phyloP scores from a whole-genome alignment of 352 stramenopile genomes.

The Phytophthora megakarya region DNA sequence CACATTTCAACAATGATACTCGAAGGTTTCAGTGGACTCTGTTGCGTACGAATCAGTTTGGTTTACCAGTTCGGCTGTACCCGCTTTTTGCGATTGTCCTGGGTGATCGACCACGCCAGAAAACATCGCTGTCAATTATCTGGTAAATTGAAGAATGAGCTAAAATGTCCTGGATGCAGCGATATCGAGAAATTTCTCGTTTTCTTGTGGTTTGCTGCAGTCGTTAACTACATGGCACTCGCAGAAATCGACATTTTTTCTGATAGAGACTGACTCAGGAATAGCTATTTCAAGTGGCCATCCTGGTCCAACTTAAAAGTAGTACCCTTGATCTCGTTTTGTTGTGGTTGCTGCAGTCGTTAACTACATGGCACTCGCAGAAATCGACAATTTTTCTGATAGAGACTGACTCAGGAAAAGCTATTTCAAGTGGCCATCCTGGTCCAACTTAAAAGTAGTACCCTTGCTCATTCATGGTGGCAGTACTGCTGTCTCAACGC shows the following conservation, averaged over 20 bases:
- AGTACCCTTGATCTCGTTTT: not conserved
- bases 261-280: not conserved
- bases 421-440: slow-evolving; percentile 16
- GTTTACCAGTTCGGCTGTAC: too few relatives aligned
- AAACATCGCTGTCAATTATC: too few relatives aligned
- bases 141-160: too few relatives aligned
- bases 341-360: too few relatives aligned
- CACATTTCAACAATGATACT: too few relatives aligned
- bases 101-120: too few relatives aligned
- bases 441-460: not conserved
- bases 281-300: slow-evolving; percentile 18
- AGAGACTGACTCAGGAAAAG: not conserved
- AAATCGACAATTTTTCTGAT: not conserved
- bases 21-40: too few relatives aligned
- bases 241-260: not conserved
- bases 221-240: not conserved
- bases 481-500: slow-evolving; percentile 9
- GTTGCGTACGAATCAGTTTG: too few relatives aligned
- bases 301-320: not conserved
- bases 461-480: not conserved
- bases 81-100: too few relatives aligned
- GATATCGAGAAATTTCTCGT: too few relatives aligned
- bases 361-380: not conserved
- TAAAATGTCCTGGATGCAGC: too few relatives aligned
- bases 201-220: not conserved